phyloP scores from a whole-genome alignment of 805 yeast genomes.

The Ogataea allantospora region DNA sequence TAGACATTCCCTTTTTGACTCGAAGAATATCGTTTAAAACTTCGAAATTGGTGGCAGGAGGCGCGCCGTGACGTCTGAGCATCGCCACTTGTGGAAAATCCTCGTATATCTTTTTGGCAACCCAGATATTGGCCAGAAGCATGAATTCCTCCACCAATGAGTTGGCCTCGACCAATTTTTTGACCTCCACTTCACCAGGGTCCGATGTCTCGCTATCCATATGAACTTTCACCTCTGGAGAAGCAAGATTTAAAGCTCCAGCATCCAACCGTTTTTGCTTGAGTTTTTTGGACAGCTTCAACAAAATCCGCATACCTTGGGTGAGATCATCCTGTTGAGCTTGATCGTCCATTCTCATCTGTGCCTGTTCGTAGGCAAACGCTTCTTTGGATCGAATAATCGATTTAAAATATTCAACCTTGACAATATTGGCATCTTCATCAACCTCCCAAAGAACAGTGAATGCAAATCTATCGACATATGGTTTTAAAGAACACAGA shows the following conservation, averaged over 20 bases:
- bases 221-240: conserved; percentile 97
- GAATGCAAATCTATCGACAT: conserved; percentile 94
- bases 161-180: conserved; percentile 83
- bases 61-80: conserved; percentile 97
- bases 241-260: conserved; percentile 94
- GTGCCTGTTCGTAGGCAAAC: conserved; percentile 92
- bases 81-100: conserved; percentile 97
- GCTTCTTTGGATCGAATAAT: conserved; percentile 91
- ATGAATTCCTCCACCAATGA: conserved; percentile 97
- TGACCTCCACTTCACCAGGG: conserved; percentile 93
- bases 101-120: conserved; percentile 87
- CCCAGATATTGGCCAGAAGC: conserved; percentile 95
- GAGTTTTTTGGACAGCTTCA: conserved; percentile 76
- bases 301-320: conserved; percentile 78
- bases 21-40: conserved; percentile 83
- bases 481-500: conserved; percentile 90
- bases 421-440: conserved; percentile 77
- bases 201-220: conserved; percentile 97
- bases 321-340: conserved; percentile 80
- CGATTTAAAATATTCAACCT: conserved; percentile 78
- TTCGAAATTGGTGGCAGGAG: conserved; percentile 93
- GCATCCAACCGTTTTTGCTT: conserved; percentile 85
- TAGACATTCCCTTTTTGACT: conserved; percentile 69
- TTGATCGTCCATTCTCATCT: conserved; percentile 79
- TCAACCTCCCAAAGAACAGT: conserved; percentile 96